Evolutionary conservation across 2,329 filamentous ascomycete species (phyloP).

Genomic region (Thielaviopsis cerberus): DNA sequence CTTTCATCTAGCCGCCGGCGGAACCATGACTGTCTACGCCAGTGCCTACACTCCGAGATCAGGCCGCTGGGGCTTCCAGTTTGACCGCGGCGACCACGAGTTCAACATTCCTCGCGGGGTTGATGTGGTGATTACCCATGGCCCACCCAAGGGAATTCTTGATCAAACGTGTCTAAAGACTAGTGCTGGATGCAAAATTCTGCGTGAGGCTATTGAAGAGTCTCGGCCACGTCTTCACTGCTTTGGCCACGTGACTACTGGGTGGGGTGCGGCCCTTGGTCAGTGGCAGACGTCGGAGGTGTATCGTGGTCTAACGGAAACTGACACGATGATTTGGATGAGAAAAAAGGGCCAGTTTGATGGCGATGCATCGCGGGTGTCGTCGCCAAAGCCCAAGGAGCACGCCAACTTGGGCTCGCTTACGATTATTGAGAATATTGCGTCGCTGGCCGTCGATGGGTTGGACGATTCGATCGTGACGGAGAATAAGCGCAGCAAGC

Average conservation of each 20-base stretch:
- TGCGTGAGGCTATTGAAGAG: slow-evolving; percentile 18
- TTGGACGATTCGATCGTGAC: slow-evolving; percentile 25
- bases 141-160: slow-evolving; percentile 23
- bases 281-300: not conserved
- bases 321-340: slow-evolving; percentile 3
- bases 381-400: not conserved
- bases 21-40: slow-evolving; percentile 24
- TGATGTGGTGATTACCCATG: slow-evolving; percentile 21
- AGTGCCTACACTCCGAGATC: slow-evolving; percentile 27
- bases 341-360: slow-evolving; percentile 13
- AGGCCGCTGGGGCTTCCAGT: slow-evolving; percentile 27
- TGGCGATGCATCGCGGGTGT: not conserved
- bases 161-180: slow-evolving; percentile 17
- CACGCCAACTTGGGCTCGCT: not conserved
- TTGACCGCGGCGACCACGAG: slow-evolving; percentile 17
- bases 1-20: slow-evolving; percentile 24
- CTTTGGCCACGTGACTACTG: slow-evolving; percentile 20
- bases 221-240: slow-evolving; percentile 20
- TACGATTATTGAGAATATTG: not conserved
- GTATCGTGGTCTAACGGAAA: not conserved
- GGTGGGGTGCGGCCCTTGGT: slow-evolving; percentile 18
- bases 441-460: slow-evolving; percentile 29
- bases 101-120: slow-evolving; percentile 16
- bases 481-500: slow-evolving; percentile 19
- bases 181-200: slow-evolving; percentile 16